Base-by-base conservation (phyloP, 208 protist species). In the Crithidia mellificae region DNA sequence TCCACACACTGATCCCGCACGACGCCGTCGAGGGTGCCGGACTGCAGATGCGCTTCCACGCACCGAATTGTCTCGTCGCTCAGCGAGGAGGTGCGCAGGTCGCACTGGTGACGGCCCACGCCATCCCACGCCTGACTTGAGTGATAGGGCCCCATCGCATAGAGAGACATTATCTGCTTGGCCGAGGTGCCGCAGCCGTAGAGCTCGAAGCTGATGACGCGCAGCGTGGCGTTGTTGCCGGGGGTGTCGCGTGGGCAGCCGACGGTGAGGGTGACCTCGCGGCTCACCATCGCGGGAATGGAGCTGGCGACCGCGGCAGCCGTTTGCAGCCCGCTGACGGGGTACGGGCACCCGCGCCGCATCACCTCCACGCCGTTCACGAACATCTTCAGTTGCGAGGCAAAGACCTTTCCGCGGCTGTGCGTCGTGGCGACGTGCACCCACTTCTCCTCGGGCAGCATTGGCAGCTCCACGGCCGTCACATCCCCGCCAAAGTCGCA, bases 121-220 rank as follows among this genome's bases (percentile, higher is more conserved):
- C 55, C 55, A 49, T 68, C 68, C 74, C 69, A 82, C 22, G 53
- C 63, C 38, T 69, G 54, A 22, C 67, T 61, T 19, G 66, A 55
- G 25, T 53, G 58, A 19, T 81, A 69, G 29, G 73, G 56, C 0
- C 74, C 76, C 54, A 72, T 68, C 34, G 74, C 72, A 54, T 74
- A 89, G 25, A 92, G 65, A 20, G 81, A 71, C 22, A 65, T 57
- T 0, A 84, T 72, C 25, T 81, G 72, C 34, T 68, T 72, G 3
- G 58, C 24, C 3, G 63, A 66, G 2, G 85, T 56, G 12, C 71
- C 72, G 22, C 55, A 55, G 27, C 78, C 80, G 70, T 83, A 90
- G 9, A 90, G 68, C 8, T 73, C 71, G 46, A 82, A 87, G n/a
- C 77, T 74, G 49, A 84, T 68, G 20, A 89, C 39, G 19, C 79